A percentile compares a stretch with the other conserved stretches of the same genome.
phyloP scores from a whole-genome alignment of 345 rosid species.

The Hibiscus trionum region DNA sequence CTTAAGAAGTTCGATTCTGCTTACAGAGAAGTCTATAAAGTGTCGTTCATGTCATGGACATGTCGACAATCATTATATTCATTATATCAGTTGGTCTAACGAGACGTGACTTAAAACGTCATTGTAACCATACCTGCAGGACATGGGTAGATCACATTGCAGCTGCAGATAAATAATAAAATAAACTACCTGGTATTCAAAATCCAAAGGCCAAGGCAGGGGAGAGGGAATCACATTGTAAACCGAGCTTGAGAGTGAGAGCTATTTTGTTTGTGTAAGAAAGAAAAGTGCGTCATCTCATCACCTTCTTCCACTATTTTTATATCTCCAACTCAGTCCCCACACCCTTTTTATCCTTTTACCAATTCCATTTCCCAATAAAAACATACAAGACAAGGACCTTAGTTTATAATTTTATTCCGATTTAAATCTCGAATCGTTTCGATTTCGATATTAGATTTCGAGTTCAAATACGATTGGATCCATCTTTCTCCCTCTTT shows the following conservation, averaged over 20 bases:
- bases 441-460: too few species aligned
- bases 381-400: not conserved
- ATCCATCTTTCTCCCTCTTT: constrained; percentile 35
- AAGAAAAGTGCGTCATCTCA: constrained; percentile 29
- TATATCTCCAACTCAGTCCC: not conserved
- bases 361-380: constrained; percentile 30
- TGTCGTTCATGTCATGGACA: not conserved
- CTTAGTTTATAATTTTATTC: not conserved
- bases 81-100: too few species aligned
- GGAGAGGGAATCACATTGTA: constrained; percentile 13
- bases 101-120: not conserved
- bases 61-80: too few species aligned
- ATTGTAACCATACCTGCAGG: not conserved
- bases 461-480: not conserved
- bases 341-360: not conserved
- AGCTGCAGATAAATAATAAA: not conserved
- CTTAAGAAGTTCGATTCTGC: too few species aligned
- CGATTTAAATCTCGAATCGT: too few species aligned
- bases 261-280: not conserved
- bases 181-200: constrained; percentile 19
- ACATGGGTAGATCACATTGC: not conserved
- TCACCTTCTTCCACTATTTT: constrained; percentile 12
- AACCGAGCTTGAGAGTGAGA: constrained; percentile 5
- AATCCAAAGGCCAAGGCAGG: not conserved
- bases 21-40: too few species aligned